Evolutionary conservation across 1,284 basidiomycete species (phyloP).

Genomic region (Mrakiaceae sp.): DNA sequence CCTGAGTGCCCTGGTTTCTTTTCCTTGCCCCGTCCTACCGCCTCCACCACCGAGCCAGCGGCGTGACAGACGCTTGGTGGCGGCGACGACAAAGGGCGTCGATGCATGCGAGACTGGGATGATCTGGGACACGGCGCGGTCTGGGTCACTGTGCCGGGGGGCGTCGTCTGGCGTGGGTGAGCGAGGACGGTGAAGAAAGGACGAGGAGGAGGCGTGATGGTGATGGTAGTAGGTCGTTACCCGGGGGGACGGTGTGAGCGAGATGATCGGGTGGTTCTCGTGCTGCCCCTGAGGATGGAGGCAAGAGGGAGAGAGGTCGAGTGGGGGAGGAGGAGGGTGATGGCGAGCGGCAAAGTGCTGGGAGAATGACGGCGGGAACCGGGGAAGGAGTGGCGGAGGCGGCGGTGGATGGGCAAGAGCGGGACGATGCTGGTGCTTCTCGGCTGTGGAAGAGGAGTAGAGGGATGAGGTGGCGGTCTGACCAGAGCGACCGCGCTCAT

Average conservation of each 20-base stretch:
- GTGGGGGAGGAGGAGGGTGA: constrained; percentile 1
- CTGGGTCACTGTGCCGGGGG: too few relatives aligned
- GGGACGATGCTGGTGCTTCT: too few relatives aligned
- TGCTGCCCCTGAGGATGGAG: neutral
- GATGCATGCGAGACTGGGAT: constrained; percentile 1
- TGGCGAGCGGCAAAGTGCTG: too few relatives aligned
- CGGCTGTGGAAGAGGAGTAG: too few relatives aligned
- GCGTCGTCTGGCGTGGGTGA: neutral
- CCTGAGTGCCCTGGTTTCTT: neutral
- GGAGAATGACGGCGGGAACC: too few relatives aligned
- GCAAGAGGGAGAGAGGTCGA: constrained; percentile 1
- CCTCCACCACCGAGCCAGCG: too few relatives aligned
- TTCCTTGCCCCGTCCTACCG: too few relatives aligned
- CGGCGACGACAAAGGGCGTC: neutral
- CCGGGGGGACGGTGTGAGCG: constrained; percentile 7
- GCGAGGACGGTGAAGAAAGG: neutral
- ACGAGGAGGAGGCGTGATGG: neutral
- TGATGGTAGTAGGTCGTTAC: neutral
- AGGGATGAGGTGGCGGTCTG: too few relatives aligned
- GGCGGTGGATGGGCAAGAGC: too few relatives aligned
- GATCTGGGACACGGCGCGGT: neutral
- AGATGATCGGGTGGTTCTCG: constrained; percentile 5
- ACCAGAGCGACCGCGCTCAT: too few relatives aligned
- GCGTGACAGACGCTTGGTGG: neutral
- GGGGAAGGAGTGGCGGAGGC: too few relatives aligned